phyloP scores from a whole-genome alignment of 2,329 filamentous ascomycete species.

The Thielaviopsis musarum region DNA sequence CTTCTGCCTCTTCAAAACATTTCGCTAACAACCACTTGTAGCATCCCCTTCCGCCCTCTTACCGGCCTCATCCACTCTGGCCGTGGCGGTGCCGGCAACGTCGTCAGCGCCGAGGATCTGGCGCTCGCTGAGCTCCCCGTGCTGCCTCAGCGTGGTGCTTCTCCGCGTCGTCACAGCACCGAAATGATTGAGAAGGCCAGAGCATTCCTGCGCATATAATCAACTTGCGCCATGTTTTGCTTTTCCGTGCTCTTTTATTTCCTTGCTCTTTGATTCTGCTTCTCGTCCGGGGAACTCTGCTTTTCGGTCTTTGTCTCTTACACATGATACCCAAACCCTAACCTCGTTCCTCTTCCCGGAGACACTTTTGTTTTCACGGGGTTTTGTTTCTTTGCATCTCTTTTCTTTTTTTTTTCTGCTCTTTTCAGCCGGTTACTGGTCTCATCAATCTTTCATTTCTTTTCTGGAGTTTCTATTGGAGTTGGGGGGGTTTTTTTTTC shows the following conservation, averaged over 20 bases:
- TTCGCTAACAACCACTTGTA: conserved; percentile 16
- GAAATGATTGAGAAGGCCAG: conserved; percentile 15
- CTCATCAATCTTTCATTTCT: no score
- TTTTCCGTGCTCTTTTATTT: conserved; percentile 2
- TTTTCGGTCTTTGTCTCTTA: background rate
- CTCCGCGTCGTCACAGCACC: conserved; percentile 20
- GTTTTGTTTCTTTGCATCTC: background rate
- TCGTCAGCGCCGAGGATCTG: conserved; percentile 29
- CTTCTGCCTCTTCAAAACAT: background rate
- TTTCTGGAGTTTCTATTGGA: no score
- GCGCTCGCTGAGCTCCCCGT: conserved; percentile 20
- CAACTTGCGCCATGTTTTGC: background rate
- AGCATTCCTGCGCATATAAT: conserved; percentile 11
- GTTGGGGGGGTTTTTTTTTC: no score
- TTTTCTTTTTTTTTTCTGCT: background rate
- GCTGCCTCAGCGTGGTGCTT: conserved; percentile 17
- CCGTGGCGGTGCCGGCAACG: conserved; percentile 60
- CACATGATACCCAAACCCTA: background rate
- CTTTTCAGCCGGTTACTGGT: background rate
- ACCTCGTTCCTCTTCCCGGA: background rate
- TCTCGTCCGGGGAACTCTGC: background rate
- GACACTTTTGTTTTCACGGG: background rate
- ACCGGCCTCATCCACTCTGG: conserved; percentile 48
- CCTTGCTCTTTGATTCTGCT: background rate
- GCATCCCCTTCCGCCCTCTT: conserved; percentile 37